These are phyloP conservation scores for Dictyostelium citrinum DNA, from an alignment of 78 protist species.

Conservation along the genomic window DNA sequence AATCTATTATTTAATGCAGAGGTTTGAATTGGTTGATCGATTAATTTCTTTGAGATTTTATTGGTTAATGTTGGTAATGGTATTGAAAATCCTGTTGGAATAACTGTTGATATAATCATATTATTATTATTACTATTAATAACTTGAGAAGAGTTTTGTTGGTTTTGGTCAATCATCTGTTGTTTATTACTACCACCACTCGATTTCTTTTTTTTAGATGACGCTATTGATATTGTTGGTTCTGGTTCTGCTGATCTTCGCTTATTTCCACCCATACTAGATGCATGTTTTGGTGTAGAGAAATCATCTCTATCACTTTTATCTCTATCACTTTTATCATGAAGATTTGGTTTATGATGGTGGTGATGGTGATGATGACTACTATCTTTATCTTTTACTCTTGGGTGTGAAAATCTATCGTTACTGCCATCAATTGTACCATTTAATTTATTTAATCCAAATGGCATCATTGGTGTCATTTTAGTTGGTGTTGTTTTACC, in stretches of 20 bases:
- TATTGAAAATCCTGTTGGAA: not conserved
- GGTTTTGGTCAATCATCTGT: not conserved
- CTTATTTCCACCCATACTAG: not conserved
- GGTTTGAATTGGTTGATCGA: not conserved
- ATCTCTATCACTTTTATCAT: not conserved
- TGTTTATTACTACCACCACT: not conserved
- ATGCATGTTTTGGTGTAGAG: not conserved
- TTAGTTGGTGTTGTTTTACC: not conserved
- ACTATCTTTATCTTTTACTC: not conserved
- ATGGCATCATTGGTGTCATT: not conserved
- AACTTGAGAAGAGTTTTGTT: not conserved
- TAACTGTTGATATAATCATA: not conserved
- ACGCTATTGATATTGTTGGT: not conserved
- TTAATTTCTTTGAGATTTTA: not conserved
- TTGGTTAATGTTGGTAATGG: not conserved
- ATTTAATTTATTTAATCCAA: slow-evolving; percentile 1
- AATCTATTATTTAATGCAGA: not conserved
- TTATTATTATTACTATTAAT: not conserved
- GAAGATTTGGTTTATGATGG: not conserved
- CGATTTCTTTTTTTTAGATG: slow-evolving; percentile 1
- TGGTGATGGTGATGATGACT: not conserved
- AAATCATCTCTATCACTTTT: not conserved
- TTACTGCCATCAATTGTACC: not conserved
- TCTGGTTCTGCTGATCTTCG: not conserved
- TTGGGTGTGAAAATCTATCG: not conserved